Evolutionary conservation across 768 basidiomycete species (phyloP).

Genomic region (Pholiota conissans): DNA sequence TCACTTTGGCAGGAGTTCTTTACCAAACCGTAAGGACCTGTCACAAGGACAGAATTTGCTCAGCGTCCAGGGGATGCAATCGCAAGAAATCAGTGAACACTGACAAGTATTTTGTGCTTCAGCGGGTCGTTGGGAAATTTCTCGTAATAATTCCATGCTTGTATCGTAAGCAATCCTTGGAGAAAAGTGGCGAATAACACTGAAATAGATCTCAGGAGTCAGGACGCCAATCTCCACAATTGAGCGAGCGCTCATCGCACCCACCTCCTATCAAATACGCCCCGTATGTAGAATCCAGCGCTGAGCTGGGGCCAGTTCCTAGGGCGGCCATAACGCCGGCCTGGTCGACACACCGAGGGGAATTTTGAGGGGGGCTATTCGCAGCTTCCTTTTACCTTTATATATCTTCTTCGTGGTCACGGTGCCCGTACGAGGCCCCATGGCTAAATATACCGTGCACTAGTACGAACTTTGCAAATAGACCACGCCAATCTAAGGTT

Average conservation of each 20-base stretch:
- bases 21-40: neutral
- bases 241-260: neutral
- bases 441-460: too few relatives aligned
- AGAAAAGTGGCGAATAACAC: constrained; percentile 1
- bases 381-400: too few relatives aligned
- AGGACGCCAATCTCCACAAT: too few relatives aligned
- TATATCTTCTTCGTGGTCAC: too few relatives aligned
- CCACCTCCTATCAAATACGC: constrained; percentile 6
- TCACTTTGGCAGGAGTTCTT: neutral
- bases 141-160: constrained; percentile 15
- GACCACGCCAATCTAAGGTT: too few relatives aligned
- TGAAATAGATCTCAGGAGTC: neutral
- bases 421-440: too few relatives aligned
- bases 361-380: too few relatives aligned
- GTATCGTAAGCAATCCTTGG: constrained; percentile 11
- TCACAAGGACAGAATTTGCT: neutral
- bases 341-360: too few relatives aligned
- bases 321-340: neutral
- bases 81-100: neutral
- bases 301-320: constrained; percentile 2
- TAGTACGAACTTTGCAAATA: too few relatives aligned
- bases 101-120: constrained; percentile 6
- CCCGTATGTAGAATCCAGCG: constrained; percentile 6
- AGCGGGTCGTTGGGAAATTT: constrained; percentile 14
- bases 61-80: neutral